Evolutionary conservation across 306 rosid species (phyloP).

Genomic region (Leucaena leucocephala): DNA sequence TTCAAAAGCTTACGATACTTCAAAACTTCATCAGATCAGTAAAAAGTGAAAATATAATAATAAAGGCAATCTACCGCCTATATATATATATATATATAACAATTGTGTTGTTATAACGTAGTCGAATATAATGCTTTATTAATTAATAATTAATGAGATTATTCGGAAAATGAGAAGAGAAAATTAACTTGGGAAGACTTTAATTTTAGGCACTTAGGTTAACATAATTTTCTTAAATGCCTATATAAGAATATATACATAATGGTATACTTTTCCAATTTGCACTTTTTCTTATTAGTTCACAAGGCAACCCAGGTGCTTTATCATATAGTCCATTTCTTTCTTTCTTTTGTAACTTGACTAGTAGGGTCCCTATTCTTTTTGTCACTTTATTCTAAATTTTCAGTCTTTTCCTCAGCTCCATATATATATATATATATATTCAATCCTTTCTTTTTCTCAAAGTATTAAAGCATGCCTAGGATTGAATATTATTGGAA

Average conservation of each 20-base stretch:
- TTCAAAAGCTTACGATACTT: slow-evolving; percentile 38
- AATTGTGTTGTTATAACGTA: not conserved
- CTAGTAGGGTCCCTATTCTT: slow-evolving; percentile 34
- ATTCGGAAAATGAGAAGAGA: not conserved
- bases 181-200: not conserved
- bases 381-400: slow-evolving; percentile 44
- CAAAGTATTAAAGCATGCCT: slow-evolving; percentile 46
- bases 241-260: not conserved
- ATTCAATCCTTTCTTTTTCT: slow-evolving; percentile 42
- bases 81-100: not conserved
- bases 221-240: not conserved
- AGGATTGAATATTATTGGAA: slow-evolving; percentile 41
- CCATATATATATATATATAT: slow-evolving; percentile 42
- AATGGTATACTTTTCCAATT: not conserved
- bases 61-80: slow-evolving; percentile 11
- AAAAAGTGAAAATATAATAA: slow-evolving; percentile 29
- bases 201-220: not conserved
- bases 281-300: not conserved
- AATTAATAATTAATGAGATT: not conserved
- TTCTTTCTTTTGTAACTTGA: slow-evolving; percentile 42
- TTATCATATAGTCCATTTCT: slow-evolving; percentile 21
- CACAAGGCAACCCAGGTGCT: not conserved
- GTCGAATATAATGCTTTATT: not conserved
- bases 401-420: slow-evolving; percentile 45
- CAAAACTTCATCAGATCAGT: slow-evolving; percentile 41